A percentile compares a stretch with the other conserved stretches of the same genome.
phyloP scores from a whole-genome alignment of 177 flowering plant species.

The Telopea speciosissima region DNA sequence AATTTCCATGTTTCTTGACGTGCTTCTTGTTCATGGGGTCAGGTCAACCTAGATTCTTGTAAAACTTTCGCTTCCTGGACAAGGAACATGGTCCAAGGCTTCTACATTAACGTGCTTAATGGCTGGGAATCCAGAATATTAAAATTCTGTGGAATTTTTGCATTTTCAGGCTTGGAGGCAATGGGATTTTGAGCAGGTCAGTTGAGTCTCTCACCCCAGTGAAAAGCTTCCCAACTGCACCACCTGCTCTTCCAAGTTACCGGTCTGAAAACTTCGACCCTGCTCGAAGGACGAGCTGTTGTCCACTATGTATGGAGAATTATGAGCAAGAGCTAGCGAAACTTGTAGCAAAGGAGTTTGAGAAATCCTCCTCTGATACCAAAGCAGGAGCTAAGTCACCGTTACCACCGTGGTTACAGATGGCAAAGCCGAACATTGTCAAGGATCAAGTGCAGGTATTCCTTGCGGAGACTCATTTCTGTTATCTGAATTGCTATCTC shows the following conservation, averaged over 20 bases:
- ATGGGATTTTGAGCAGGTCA: conserved; percentile 51
- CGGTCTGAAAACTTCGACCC: conserved; percentile 45
- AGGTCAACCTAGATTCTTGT: too few species aligned
- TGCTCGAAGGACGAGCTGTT: conserved; percentile 36
- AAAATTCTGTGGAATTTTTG: neutral
- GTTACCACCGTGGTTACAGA: conserved; percentile 90
- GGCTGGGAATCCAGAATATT: neutral
- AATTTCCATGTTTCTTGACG: too few species aligned
- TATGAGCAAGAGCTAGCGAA: conserved; percentile 68
- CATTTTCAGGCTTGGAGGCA: conserved; percentile 45
- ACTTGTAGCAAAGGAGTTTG: conserved; percentile 32
- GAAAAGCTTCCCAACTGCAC: conserved; percentile 35
- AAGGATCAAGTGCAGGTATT: conserved; percentile 46
- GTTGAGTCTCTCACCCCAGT: conserved; percentile 43
- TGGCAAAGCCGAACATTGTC: conserved; percentile 36
- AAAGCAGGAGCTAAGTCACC: conserved; percentile 39
- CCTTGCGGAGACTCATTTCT: neutral
- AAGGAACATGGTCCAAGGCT: neutral
- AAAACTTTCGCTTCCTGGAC: neutral
- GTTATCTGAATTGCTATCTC: neutral
- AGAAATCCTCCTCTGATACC: conserved; percentile 46
- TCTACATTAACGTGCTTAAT: neutral
- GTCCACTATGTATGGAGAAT: conserved; percentile 58
- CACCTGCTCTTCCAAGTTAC: conserved; percentile 26
- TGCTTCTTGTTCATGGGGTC: too few species aligned